These are phyloP conservation scores for Beta lomatogona DNA, from an alignment of 179 eudicot species.

Conservation along the genomic window DNA sequence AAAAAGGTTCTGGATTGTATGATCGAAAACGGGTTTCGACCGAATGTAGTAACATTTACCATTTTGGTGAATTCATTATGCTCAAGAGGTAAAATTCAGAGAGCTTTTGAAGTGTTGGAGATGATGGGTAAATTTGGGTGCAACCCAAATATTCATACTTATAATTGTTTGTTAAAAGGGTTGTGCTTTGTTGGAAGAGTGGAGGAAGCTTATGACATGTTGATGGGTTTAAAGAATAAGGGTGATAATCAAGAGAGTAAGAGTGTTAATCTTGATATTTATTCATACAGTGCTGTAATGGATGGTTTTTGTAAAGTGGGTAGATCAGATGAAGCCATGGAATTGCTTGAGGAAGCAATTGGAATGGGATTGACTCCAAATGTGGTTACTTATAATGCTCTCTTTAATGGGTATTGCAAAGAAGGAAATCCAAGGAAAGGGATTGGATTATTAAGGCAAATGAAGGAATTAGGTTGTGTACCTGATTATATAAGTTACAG, in stretches of 20 bases:
- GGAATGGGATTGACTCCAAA: constrained; percentile 58
- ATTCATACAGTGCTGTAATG: constrained; percentile 69
- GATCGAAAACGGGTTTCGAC: constrained; percentile 53
- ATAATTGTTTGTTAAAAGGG: constrained; percentile 76
- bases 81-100: constrained; percentile 51
- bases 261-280: constrained; percentile 45
- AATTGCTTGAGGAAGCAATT: constrained; percentile 62
- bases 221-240: constrained; percentile 45
- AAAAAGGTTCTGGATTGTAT: constrained; percentile 43
- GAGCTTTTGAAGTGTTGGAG: constrained; percentile 58
- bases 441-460: constrained; percentile 48
- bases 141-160: constrained; percentile 65
- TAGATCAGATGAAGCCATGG: constrained; percentile 67
- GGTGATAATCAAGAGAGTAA: background rate
- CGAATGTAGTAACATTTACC: constrained; percentile 59
- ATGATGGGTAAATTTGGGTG: constrained; percentile 47
- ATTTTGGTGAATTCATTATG: constrained; percentile 59
- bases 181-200: constrained; percentile 74
- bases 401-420: constrained; percentile 72
- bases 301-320: constrained; percentile 93
- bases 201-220: constrained; percentile 64
- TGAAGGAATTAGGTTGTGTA: constrained; percentile 57
- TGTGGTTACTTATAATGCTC: constrained; percentile 60
- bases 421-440: constrained; percentile 81
- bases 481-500: constrained; percentile 73